These are phyloP conservation scores for Fistulinella prunicolor DNA, from an alignment of 768 basidiomycete species.

Conservation along the genomic window DNA sequence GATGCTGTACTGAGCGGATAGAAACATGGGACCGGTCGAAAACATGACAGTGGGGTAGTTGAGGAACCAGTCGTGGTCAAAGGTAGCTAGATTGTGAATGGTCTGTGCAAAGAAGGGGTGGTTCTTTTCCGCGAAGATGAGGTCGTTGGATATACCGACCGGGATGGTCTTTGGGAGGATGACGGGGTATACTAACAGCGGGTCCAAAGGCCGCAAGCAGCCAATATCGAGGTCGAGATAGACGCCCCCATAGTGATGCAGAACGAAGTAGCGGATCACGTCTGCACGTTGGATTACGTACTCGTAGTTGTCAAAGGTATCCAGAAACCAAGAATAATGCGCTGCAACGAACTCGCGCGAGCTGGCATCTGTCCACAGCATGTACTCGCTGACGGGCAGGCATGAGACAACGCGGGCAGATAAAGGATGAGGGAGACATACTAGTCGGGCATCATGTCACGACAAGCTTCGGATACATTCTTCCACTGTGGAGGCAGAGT, in stretches of 20 bases:
- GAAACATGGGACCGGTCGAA: slow-evolving; percentile 98
- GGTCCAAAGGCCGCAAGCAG: slow-evolving; percentile 82
- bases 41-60: slow-evolving; percentile 99
- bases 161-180: slow-evolving; percentile 95
- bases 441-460: slow-evolving; percentile 95
- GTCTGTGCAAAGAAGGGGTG: slow-evolving; percentile 92
- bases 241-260: slow-evolving; percentile 91
- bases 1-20: slow-evolving; percentile 90
- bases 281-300: slow-evolving; percentile 96
- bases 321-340: slow-evolving; percentile 89
- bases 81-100: slow-evolving; percentile 86
- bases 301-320: slow-evolving; percentile 88
- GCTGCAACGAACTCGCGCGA: slow-evolving; percentile 88
- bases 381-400: slow-evolving; percentile 71
- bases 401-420: slow-evolving; percentile 13
- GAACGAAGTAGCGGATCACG: slow-evolving; percentile 96
- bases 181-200: slow-evolving; percentile 80
- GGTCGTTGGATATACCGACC: slow-evolving; percentile 95
- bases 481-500: slow-evolving; percentile 81
- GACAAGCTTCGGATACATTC: slow-evolving; percentile 76
- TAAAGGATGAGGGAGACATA: slow-evolving; percentile 43
- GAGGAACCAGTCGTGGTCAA: slow-evolving; percentile 90
- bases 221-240: slow-evolving; percentile 98
- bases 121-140: slow-evolving; percentile 84
- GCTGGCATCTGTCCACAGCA: slow-evolving; percentile 92